A percentile compares a stretch with the other conserved stretches of the same genome.
phyloP scores from a whole-genome alignment of 73 alveolate genomes.

The Tetrahymena elliotti region DNA sequence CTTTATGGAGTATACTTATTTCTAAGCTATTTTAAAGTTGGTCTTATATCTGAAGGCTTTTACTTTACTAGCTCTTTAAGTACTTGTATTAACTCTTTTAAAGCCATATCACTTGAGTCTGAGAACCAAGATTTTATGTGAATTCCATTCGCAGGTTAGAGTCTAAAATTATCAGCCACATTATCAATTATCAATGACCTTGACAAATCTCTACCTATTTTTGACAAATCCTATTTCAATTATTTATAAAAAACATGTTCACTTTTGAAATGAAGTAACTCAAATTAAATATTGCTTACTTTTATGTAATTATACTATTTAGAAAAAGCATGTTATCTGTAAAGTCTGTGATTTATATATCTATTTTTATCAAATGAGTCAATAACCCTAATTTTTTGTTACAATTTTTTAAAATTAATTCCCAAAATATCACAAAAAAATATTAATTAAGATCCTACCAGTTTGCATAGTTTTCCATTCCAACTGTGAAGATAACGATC shows the following conservation, averaged over 20 bases:
- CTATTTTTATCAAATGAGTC: conserved; percentile 71
- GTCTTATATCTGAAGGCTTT: conserved; percentile 84
- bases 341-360: conserved; percentile 66
- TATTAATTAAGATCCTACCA: conserved; percentile 10
- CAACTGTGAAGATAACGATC: conserved; percentile 95
- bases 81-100: conserved; percentile 79
- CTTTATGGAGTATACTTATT: background rate
- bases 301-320: background rate
- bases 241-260: background rate
- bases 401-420: background rate
- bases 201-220: conserved; percentile 92
- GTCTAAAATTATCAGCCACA: conserved; percentile 89
- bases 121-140: conserved; percentile 89
- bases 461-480: conserved; percentile 91
- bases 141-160: conserved; percentile 91
- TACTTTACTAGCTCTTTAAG: conserved; percentile 70
- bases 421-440: background rate
- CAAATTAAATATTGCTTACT: background rate
- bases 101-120: conserved; percentile 80
- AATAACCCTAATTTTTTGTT: conserved; percentile 52
- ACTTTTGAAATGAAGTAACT: background rate
- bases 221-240: conserved; percentile 81
- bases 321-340: conserved; percentile 85
- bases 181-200: conserved; percentile 88
- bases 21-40: conserved; percentile 53